Conservation (phyloP, 2,329 filamentous ascomycete species). For the Pseudogymnoascus verrucosus region DNA sequence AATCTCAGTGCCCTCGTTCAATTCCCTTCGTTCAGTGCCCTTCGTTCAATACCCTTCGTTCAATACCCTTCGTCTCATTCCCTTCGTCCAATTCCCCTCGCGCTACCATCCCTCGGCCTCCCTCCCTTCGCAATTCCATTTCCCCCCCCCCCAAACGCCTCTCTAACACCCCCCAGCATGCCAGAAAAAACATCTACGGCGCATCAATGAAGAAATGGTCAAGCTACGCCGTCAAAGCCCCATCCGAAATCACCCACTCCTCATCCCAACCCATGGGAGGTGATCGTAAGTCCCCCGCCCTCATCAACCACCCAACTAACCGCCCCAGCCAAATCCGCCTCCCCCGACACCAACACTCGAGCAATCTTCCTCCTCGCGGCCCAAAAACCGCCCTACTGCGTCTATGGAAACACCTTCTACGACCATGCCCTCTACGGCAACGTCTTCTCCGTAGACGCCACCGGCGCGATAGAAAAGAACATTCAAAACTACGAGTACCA, state of each 20-base stretch:
- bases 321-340: conserved; percentile 50
- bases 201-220: conserved; percentile 92
- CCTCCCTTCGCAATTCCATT: too few species aligned
- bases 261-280: conserved; percentile 68
- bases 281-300: conserved; percentile 49
- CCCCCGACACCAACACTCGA: conserved; percentile 68
- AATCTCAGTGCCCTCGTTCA: not conserved
- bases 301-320: conserved; percentile 9
- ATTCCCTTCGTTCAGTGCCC: too few species aligned
- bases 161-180: conserved; percentile 47
- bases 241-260: conserved; percentile 68
- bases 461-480: conserved; percentile 53
- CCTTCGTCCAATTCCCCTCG: not conserved
- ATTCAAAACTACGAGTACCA: conserved; percentile 69
- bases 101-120: too few species aligned
- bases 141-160: not conserved
- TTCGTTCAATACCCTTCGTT: too few species aligned
- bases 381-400: conserved; percentile 65
- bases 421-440: conserved; percentile 75
- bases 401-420: conserved; percentile 91
- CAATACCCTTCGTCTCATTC: not conserved
- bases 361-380: conserved; percentile 84
- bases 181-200: conserved; percentile 78
- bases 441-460: conserved; percentile 55
- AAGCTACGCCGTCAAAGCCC: conserved; percentile 67